Evolutionary conservation across 208 protist species (phyloP).

Genomic region (Leptomonas pyrrhocoris): DNA sequence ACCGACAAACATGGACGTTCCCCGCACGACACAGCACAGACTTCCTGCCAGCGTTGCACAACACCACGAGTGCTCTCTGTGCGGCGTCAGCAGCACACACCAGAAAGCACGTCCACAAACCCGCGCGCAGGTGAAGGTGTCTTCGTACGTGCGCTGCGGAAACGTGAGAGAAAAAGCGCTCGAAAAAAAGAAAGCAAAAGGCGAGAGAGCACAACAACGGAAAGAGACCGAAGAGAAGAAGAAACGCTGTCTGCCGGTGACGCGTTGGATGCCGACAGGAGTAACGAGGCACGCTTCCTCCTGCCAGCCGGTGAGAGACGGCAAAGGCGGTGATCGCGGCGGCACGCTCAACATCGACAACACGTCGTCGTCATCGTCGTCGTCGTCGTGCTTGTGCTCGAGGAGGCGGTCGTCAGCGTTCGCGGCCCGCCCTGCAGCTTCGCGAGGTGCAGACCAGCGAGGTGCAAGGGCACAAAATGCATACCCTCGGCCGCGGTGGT

Average conservation of each 20-base stretch:
- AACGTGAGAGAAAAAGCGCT: too few relatives aligned
- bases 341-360: conserved; percentile 18
- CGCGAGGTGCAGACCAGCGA: not conserved
- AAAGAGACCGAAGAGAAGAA: not conserved
- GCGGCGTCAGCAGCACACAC: too few relatives aligned
- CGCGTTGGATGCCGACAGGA: not conserved
- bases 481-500: not conserved
- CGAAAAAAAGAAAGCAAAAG: conserved; percentile 6
- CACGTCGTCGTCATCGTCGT: conserved; percentile 16
- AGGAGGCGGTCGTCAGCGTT: not conserved
- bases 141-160: too few relatives aligned
- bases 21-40: not conserved
- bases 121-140: too few relatives aligned
- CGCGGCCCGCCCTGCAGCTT: not conserved
- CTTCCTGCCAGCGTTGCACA: not conserved
- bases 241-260: not conserved
- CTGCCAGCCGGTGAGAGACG: not conserved
- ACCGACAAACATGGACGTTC: conserved; percentile 9
- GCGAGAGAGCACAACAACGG: not conserved
- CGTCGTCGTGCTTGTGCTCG: conserved; percentile 7
- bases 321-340: not conserved
- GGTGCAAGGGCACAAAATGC: conserved; percentile 5
- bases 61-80: not conserved
- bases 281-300: not conserved
- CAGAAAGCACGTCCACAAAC: too few relatives aligned